Base-by-base conservation (phyloP, 2,329 filamentous ascomycete species). In the Paracoccidioides lutzii region DNA sequence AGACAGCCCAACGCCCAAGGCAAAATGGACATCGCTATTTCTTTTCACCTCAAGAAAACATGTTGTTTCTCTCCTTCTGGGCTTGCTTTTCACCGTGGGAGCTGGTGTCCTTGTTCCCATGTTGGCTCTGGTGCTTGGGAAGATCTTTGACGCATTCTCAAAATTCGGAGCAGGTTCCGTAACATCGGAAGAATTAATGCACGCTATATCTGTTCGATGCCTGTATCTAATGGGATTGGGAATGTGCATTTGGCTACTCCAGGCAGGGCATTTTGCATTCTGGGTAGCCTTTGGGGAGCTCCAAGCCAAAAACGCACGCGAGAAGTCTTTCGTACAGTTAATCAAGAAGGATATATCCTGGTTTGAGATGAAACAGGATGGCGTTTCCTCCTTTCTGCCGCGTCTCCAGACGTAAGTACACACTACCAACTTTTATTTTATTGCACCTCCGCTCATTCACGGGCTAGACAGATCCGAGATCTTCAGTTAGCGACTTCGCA, bases 261-360 rank as follows among this genome's bases (percentile, higher is more conserved):
- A 87, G 61, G 79, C 80, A 3, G 66, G 78, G 1, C 86, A 88
- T 61, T 84, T 89, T 62, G 76, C 78, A 1, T 68, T 81, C 0
- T 96, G 90, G 83, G 75, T 91, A 35, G 67, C 79, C 0, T 93
- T 93, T 67, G 88, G 90, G 12, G 90, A 96, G 68, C 64, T 88
- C 2, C 88, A 95, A 61, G 88, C 86, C 0, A 80, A 78, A 37
- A 80, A 71, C 49, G 83, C 82, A 5, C 80, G 89, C 4, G 73
- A 77, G 14, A 73, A 71, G 4, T 70, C 93, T 2, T 95, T 95
- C 64, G 63, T 73, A 1, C 79, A 79, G 2, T 72, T 97, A 40
- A 67, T 95, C n/a, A 71, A 74, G 5, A 88, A 84, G 65, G 81
- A 91, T 10, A 81, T 93, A 66, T 76, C 78, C 48, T 97, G 90